Base-by-base conservation (phyloP, 768 basidiomycete species). In the Trametes coccinea region DNA sequence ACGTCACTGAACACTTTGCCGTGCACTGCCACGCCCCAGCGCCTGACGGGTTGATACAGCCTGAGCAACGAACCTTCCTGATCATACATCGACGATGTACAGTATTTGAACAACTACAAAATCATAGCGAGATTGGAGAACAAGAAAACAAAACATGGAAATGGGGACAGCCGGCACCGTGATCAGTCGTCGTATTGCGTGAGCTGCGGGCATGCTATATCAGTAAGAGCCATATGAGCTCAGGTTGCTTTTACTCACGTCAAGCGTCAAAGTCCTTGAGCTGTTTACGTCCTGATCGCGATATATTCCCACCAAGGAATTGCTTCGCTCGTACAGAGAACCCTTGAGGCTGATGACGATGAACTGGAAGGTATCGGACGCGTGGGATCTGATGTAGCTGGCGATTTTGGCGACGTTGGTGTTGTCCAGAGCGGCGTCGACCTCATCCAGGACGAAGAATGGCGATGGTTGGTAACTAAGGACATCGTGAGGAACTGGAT, bases 371-470 rank as follows among this genome's bases (percentile, higher is more conserved):
- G 79, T 74, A 47, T 88, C 84, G 0, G 92, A 92, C 2, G 94
- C 87, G 65, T 95, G 93, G 11, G 82, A 76, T 2, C 91, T 85
- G 66, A 97, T 95, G 71, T 98, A 99, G 65, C 91, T 90, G 11
- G 96, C 96, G 37, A 98, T 86, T 72, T 95, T 93, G 40, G 93
- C 92, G 3, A 98, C 96, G 66, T 99, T 98, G n/a, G 95, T 97
- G 72, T 98, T 96, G 77, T 98, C 96, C 43, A 98, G 81, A 0
- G 97, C 96, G 10, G 97, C 97, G 66, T 98, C 96, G 29, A 97
- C 94, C 75, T 98, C 96, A 70, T 98, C 96, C n/a, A 98, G 81
- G 13, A 98, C 96, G 72, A 98, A 98, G 80, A 98, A 98, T 0
- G 95, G 96, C 3, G 95, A 92, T 0, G 95, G 96, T 71, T 95